Base-by-base conservation (phyloP, 495 filamentous ascomycete species). In the Emericellopsis terricola region DNA sequence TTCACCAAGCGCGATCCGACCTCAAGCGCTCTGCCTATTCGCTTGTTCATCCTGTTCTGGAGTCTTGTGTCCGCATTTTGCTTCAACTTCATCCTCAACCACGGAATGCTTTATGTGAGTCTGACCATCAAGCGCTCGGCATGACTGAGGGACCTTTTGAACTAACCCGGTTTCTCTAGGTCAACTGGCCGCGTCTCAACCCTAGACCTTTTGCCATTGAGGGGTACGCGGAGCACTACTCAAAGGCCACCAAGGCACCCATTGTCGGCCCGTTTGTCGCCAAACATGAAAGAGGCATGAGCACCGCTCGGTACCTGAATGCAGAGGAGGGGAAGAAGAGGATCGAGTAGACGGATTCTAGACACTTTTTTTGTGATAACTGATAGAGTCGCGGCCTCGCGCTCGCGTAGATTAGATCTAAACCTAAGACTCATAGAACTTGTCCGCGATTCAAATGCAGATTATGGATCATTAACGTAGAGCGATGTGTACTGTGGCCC, bases 321-420 rank as follows among this genome's bases (percentile, higher is more conserved):
- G 57, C 91, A 26, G 87, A 94, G 52, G 87, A 96, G 47, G 87
- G 87, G 13, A 96, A 96, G 65, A 94, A 93, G 61, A 80, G 87
- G 56, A 83, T 89, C 41, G 85, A 94, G 50, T 92, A 53, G 34
- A 42, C 10, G 20, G 29, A 8, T 15, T 1, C 11, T 39, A 18
- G 11, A 33, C 17, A 5, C 3, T 2, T 32, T 33, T 16, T n/a
- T n/a, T n/a, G n/a, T n/a, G n/a, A n/a, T n/a, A n/a, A n/a, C n/a
- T n/a, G n/a, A n/a, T n/a, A n/a, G n/a, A n/a, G n/a, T n/a, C n/a
- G n/a, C n/a, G n/a, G n/a, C n/a, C n/a, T n/a, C n/a, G n/a, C n/a
- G n/a, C n/a, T n/a, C n/a, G n/a, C n/a, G n/a, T n/a, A n/a, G n/a
- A n/a, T n/a, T n/a, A n/a, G n/a, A n/a, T n/a, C n/a, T n/a, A n/a